Evolutionary conservation across 331 rosid species (phyloP).

Genomic region (Malus hybrid): DNA sequence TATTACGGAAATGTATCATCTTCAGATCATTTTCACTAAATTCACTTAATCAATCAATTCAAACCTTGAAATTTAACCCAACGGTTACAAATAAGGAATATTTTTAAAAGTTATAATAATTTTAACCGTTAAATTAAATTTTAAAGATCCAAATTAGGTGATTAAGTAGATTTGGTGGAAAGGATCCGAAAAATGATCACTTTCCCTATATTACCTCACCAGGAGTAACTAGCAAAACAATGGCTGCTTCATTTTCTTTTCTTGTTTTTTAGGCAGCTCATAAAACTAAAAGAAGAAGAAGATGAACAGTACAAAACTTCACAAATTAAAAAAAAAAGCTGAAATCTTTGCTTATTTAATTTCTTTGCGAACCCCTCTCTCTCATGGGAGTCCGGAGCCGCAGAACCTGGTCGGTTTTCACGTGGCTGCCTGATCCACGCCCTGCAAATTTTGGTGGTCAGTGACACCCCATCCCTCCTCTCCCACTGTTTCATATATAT

Average conservation of each 20-base stretch:
- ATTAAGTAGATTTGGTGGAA: too few species aligned
- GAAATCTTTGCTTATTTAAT: not conserved
- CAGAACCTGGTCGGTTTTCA: constrained; percentile 3
- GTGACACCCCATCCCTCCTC: constrained; percentile 8
- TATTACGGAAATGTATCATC: too few species aligned
- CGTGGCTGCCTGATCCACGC: constrained; percentile 4
- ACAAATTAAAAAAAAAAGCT: not conserved
- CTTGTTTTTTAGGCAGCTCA: not conserved
- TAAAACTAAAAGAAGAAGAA: not conserved
- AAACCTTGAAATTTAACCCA: too few species aligned
- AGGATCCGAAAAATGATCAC: too few species aligned
- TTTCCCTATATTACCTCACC: not conserved
- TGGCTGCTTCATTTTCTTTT: not conserved
- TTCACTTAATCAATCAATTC: accelerated
- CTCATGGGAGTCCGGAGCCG: not conserved
- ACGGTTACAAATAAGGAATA: too few species aligned
- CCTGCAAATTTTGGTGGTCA: constrained; percentile 14
- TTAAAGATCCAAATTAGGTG: too few species aligned
- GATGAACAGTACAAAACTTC: not conserved
- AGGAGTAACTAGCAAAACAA: not conserved
- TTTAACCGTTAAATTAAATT: too few species aligned
- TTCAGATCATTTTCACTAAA: too few species aligned
- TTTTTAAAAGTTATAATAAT: too few species aligned
- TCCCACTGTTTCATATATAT: not conserved
- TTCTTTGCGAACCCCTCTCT: not conserved